Evolutionary conservation across 1,284 basidiomycete genomes (phyloP).

Genomic region (Leccinum subrobustum): DNA sequence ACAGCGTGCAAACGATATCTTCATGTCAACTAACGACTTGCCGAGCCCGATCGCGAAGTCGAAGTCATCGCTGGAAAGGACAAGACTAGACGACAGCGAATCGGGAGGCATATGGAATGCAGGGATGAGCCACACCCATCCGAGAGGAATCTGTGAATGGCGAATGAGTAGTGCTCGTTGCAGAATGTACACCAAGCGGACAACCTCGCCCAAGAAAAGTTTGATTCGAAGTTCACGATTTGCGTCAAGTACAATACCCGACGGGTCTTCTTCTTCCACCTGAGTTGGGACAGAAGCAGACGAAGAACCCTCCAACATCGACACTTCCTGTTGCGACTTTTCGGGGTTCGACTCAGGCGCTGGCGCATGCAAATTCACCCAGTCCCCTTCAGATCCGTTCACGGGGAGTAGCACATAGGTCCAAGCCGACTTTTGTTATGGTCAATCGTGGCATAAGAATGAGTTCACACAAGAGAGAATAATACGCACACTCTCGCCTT

Average conservation of each 20-base stretch:
- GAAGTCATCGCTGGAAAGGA: conserved; percentile 56
- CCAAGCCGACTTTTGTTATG: conserved; percentile 41
- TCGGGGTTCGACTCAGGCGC: conserved; percentile 26
- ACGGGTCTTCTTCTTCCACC: conserved; percentile 2
- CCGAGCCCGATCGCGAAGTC: conserved; percentile 79
- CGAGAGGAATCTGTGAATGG: conserved; percentile 62
- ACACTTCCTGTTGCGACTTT: conserved; percentile 3
- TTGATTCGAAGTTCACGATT: conserved; percentile 75
- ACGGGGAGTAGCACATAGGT: conserved; percentile 44
- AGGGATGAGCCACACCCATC: conserved; percentile 84
- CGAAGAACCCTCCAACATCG: conserved; percentile 5
- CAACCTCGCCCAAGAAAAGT: conserved; percentile 72
- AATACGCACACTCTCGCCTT: conserved; percentile 20
- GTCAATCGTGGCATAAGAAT: conserved; percentile 1
- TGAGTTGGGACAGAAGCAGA: neutral
- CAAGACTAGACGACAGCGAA: conserved; percentile 28
- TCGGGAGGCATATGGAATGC: conserved; percentile 64
- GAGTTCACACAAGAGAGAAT: neutral
- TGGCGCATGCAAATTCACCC: conserved; percentile 42
- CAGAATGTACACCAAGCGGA: neutral
- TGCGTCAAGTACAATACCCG: conserved; percentile 64
- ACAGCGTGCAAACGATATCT: conserved; percentile 50
- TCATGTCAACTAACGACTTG: conserved; percentile 60
- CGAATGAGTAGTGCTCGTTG: conserved; percentile 1
- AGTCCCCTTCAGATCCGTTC: conserved; percentile 34